Evolutionary conservation across 768 basidiomycete species (phyloP), one percentile per base, ranked within the genome.

Genomic region (Agrocybe pediades): DNA sequence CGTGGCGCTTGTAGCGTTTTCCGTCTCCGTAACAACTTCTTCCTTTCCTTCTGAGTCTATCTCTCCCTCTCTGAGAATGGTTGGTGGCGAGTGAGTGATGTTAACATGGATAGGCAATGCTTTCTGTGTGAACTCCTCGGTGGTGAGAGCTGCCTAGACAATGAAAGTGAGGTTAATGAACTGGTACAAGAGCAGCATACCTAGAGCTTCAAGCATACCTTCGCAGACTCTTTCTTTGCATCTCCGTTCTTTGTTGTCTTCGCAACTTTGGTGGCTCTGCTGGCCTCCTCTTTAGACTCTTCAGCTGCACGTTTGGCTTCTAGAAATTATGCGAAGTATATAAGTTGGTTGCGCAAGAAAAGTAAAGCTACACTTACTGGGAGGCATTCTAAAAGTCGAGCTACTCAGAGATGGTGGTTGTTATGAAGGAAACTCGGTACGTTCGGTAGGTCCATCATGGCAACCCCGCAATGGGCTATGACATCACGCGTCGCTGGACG

Each of bases 71-170:
- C 57, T 59, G 5, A 54, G 48, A 40, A 71, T 68, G 29, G 66
- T 66, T 15, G 85, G 85, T 9, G 82, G 81, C 2, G 86, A 87
- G 63, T 87, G 82, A 4, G 87, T 88, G 48, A 90, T 62, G 61
- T 78, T 81, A 47, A 88, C 71, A 60, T 91, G 84, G 7, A 93
- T 68, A 2, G 91, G 88, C 15, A 83, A 68, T 7, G 90, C 90
- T 51, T 78, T 79, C n/a, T 76, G 69, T 60, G 80, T 85, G 74
- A 90, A 90, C 9, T 71, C 65, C 1, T 80, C 70, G 1, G 77
- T 71, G 4, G 81, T 68, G 41, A 86, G 65, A 30, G 72, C 72
- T 0, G 76, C 67, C 81, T 85, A 63, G 17, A 47, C 44, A 20
- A 43, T 30, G 42, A 39, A 9, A 24, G 26, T 3, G 19, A 46